phyloP scores from a whole-genome alignment of 2,329 filamentous ascomycete genomes.

The Colletotrichum shisoi region DNA sequence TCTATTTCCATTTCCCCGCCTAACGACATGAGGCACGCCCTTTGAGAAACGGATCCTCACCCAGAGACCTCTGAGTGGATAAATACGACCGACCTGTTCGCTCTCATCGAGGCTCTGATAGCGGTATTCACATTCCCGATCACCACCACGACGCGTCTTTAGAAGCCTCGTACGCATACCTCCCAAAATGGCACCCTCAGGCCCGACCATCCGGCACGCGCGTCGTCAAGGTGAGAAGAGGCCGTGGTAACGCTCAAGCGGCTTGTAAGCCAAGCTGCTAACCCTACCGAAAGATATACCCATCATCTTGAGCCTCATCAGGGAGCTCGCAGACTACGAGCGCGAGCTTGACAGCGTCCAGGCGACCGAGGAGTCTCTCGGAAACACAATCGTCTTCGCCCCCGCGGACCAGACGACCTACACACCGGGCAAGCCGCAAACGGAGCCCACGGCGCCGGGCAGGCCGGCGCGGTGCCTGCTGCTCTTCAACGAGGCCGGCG shows the following conservation, averaged over 20 bases:
- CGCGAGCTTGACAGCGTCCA: slow-evolving; percentile 76
- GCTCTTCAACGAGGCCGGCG: slow-evolving; percentile 60
- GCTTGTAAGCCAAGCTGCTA: background rate
- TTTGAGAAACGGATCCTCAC: background rate
- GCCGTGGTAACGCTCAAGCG: background rate
- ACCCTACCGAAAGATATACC: slow-evolving; percentile 70
- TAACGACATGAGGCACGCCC: slow-evolving; percentile 30
- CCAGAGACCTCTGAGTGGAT: background rate
- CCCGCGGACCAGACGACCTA: slow-evolving; percentile 54
- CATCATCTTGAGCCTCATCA: slow-evolving; percentile 81
- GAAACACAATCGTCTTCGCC: slow-evolving; percentile 80
- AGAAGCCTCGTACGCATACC: background rate
- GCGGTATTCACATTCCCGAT: too few relatives aligned
- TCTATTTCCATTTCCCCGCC: slow-evolving; percentile 29
- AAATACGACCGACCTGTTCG: background rate
- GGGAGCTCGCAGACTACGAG: slow-evolving; percentile 88
- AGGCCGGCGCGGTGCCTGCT: slow-evolving; percentile 80
- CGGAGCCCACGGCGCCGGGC: slow-evolving; percentile 62
- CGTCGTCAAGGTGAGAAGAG: slow-evolving; percentile 62
- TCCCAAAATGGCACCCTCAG: slow-evolving; percentile 45
- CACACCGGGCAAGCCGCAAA: slow-evolving; percentile 49
- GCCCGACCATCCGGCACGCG: slow-evolving; percentile 63
- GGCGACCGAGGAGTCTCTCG: slow-evolving; percentile 78
- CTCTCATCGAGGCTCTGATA: background rate
- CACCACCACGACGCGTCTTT: background rate